phyloP scores from a whole-genome alignment of 2,329 filamentous ascomycete species.

The Shiraia sp. region DNA sequence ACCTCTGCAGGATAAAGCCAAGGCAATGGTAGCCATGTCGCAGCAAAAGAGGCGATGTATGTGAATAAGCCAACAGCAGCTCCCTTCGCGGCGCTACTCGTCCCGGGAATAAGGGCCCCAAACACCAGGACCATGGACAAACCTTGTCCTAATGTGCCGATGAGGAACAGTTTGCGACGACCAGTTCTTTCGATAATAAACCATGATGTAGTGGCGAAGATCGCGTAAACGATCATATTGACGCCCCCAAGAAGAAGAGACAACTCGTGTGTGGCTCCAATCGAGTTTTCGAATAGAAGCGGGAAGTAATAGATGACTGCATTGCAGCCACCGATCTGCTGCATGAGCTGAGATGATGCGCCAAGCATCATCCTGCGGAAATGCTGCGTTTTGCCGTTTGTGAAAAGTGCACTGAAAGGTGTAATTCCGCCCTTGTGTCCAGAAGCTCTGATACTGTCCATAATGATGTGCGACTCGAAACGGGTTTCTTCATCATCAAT shows the following conservation, averaged over 20 bases:
- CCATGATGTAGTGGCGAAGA: conserved; percentile 64
- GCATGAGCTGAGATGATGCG: conserved; percentile 49
- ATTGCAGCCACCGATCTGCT: conserved; percentile 41
- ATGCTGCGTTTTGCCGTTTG: conserved; percentile 67
- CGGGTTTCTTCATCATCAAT: conserved; percentile 61
- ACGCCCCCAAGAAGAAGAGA: conserved; percentile 52
- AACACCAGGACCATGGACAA: conserved; percentile 56
- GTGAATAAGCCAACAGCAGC: conserved; percentile 65
- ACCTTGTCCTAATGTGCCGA: conserved; percentile 55
- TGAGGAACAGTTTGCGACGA: conserved; percentile 48
- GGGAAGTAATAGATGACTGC: conserved; percentile 52
- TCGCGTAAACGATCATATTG: conserved; percentile 61
- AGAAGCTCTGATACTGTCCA: conserved; percentile 57
- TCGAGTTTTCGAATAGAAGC: conserved; percentile 52
- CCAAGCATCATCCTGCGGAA: conserved; percentile 67
- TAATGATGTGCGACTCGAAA: conserved; percentile 66
- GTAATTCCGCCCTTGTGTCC: conserved; percentile 47
- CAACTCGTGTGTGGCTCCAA: conserved; percentile 51
- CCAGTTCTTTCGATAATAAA: conserved; percentile 67
- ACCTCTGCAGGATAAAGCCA: conserved; percentile 59
- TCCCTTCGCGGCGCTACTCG: conserved; percentile 45
- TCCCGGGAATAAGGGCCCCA: conserved; percentile 43
- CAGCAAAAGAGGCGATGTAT: conserved; percentile 69
- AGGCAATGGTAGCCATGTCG: conserved; percentile 64
- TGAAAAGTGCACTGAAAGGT: conserved; percentile 59